A percentile compares a stretch with the other conserved stretches of the same genome.
These are phyloP conservation scores for Emiliania huxleyi DNA, from an alignment of 78 protist species.

Conservation along the genomic window DNA sequence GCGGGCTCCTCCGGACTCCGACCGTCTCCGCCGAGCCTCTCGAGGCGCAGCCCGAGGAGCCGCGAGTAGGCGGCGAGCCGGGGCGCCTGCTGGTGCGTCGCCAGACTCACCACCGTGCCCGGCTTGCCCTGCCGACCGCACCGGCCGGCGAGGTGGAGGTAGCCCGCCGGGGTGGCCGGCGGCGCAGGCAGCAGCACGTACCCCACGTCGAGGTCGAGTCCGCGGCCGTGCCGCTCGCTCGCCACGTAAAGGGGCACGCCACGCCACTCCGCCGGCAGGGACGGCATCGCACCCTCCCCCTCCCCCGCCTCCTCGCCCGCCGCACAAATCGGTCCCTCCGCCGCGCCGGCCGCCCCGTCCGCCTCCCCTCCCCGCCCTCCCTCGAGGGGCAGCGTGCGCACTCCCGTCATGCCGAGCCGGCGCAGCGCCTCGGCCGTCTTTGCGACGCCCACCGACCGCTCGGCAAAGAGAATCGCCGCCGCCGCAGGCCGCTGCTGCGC, in stretches of 20 bases:
- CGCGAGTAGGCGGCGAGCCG: neutral
- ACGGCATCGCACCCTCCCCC: no score
- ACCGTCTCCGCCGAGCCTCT: no score
- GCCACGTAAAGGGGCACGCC: neutral
- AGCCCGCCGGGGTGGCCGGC: neutral
- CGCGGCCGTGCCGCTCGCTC: neutral
- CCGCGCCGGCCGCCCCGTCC: no score
- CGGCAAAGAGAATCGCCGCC: neutral
- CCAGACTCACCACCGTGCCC: neutral
- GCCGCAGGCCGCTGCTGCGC: neutral
- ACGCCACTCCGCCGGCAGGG: no score
- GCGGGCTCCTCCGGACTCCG: no score
- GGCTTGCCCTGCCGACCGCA: neutral
- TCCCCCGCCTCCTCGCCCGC: no score
- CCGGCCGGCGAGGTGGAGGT: neutral
- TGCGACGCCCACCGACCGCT: neutral
- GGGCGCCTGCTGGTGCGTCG: neutral
- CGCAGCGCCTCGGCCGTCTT: neutral
- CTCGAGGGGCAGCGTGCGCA: neutral
- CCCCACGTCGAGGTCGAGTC: neutral
- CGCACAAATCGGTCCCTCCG: no score
- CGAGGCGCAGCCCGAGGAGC: neutral
- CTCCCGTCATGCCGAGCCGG: neutral
- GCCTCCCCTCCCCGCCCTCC: neutral
- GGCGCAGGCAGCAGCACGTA: neutral